Evolutionary conservation across 2,329 filamentous ascomycete genomes (phyloP), one percentile per base, ranked within the genome.

Genomic region (Hypoxylon sp.): DNA sequence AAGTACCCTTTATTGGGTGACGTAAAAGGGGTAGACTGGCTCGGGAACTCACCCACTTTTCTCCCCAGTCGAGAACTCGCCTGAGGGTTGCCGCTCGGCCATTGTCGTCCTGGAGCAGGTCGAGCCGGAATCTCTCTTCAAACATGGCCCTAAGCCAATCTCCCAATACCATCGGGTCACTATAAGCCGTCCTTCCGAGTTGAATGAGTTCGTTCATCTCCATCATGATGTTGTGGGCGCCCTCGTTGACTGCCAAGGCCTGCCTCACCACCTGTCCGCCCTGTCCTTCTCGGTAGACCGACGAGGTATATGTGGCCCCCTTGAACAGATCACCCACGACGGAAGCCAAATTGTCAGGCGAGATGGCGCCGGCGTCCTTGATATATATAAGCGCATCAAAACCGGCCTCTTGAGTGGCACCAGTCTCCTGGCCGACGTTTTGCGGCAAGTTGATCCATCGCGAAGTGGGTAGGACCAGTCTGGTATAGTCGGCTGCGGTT

Each of bases 71-170:
- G 6, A 54, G 24, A 4, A 15, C 7, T 10, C 53, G 48, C 1
- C 3, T 5, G 3, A 60, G 3, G n/a, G 48, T 57, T 10, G 8
- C 45, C 11, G n/a, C 20, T n/a, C 23, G 48, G 1, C 10, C 6
- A 3, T 15, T 11, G 8, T 51, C 48, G 2, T 15, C 7, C 10
- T 21, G 13, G 3, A 60, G 33, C 8, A 57, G 10, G 4, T 15
- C 11, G 2, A 11, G 7, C 38, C 40, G 37, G 9, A 43, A 51
- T 29, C 18, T 43, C 1, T 23, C 26, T 11, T n/a, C 8, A 15
- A 57, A 42, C 31, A 43, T n/a, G 1, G n/a, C 21, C 3, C 18
- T 3, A 6, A 57, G 24, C 48, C 48, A 58, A 10, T 61, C 53
- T 4, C 13, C 4, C 18, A 55, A 8, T 10, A 27, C 17, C 9